Evolutionary conservation across 192 early-diverging fungal genomes (phyloP), one percentile per base, ranked within the genome.

Genomic region (Oehlia diaphana): DNA sequence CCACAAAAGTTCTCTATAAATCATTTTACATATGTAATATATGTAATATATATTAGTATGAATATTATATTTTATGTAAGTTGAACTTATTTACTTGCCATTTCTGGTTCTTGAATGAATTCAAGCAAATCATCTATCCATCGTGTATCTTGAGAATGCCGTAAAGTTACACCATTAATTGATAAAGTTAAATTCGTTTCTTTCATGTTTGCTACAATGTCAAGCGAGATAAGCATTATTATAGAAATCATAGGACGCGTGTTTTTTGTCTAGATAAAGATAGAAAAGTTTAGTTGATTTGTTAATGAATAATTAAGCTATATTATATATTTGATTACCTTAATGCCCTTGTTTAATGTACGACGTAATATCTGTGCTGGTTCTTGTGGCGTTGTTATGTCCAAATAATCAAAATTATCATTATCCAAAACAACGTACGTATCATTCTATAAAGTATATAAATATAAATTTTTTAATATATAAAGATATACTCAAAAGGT

Each of bases 51-150:
- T 37, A n/a, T 49, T 50, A 16, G 53, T 47, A 63, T n/a, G 58
- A 76, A 75, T 63, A 50, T 31, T 8, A 19, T 58, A 37, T 58
- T 31, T 19, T 19, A 58, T 19, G 50, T 14, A 13, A 58, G 16
- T 58, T 19, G 78, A 79, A 10, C 82, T 82, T 62, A 70, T 42
- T 66, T 2, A 77, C 81, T 82, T 9, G 80, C 58, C n/a, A 83
- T 79, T 1, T 87, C 84, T 7, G 92, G 91, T 63, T 87, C 87
- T 70, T 87, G 86, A 62, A 90, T 83, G 79, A 94, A 94, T 39
- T 77, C 79, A 10, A 84, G 64, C 2, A 94, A 61, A 76, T 94
- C 85, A 19, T 87, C 84, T 0, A 87, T 83, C 64, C 89, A 85
- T 23, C 70, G 64, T 19, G 83, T 58, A 70, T 86, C 85, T 9